Evolutionary conservation across 2,329 filamentous ascomycete genomes (phyloP).

Genomic region (Trichothecium roseum): DNA sequence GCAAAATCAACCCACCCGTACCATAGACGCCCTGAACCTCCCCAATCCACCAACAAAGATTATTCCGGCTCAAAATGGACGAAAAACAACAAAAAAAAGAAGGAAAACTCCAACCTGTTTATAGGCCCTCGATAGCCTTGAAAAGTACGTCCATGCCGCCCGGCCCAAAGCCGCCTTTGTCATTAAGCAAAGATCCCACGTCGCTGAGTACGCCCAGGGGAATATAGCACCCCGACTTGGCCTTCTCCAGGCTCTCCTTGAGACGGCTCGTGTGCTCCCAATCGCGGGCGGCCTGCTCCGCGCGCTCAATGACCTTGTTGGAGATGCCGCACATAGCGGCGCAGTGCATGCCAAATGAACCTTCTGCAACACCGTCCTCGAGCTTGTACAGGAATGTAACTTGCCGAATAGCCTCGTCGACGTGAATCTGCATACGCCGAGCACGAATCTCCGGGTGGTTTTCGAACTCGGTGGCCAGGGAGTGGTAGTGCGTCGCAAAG

Average conservation of each 20-base stretch:
- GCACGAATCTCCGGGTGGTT: slow-evolving; percentile 78
- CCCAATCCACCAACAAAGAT: no score
- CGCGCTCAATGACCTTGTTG: slow-evolving; percentile 67
- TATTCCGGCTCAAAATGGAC: neutral
- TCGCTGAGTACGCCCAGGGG: slow-evolving; percentile 83
- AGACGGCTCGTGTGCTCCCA: slow-evolving; percentile 94
- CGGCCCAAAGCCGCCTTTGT: slow-evolving; percentile 36
- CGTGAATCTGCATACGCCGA: slow-evolving; percentile 87
- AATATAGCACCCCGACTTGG: slow-evolving; percentile 69
- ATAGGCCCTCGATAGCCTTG: slow-evolving; percentile 49
- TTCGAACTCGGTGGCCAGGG: slow-evolving; percentile 81
- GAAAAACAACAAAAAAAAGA: neutral
- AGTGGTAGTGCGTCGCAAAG: slow-evolving; percentile 97
- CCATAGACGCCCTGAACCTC: no score
- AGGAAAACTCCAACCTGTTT: slow-evolving; percentile 2
- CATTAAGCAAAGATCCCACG: slow-evolving; percentile 65
- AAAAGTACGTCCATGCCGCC: slow-evolving; percentile 49
- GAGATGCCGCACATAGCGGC: slow-evolving; percentile 96
- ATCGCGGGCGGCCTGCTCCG: slow-evolving; percentile 77
- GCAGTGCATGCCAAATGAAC: slow-evolving; percentile 98
- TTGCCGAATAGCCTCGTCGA: slow-evolving; percentile 72
- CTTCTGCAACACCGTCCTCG: slow-evolving; percentile 87
- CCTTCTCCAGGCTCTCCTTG: slow-evolving; percentile 77
- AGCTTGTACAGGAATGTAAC: slow-evolving; percentile 96
- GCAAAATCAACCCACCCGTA: no score